Evolutionary conservation across 2,329 filamentous ascomycete species (phyloP), one percentile per base, ranked within the genome.

Genomic region (Gnomoniopsis smithogilvyi): DNA sequence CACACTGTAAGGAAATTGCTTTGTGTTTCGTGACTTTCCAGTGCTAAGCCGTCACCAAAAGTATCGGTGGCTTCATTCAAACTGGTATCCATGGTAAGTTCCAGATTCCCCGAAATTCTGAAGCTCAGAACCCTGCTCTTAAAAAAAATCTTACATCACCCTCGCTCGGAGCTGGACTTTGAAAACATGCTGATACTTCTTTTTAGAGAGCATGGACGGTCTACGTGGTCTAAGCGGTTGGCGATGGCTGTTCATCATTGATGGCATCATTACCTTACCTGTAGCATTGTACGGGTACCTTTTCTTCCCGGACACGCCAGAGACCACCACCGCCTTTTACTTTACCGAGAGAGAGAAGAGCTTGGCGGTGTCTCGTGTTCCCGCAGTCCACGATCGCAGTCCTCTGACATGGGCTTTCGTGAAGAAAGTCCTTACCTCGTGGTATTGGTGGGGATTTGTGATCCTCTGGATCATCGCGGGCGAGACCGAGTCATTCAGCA

Each of bases 401-500:
- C 79, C 80, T 0, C 67, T 85, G 14, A 79, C 73, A 26, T 68
- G 77, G 57, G 61, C 64, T 1, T 87, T 89, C 63, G 64, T 79
- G 24, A 83, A 78, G 62, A 78, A 77, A 48, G 79, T 87, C 17
- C 75, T 89, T 11, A 73, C 74, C 0, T 85, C 82, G 0, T 86
- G 82, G 80, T 81, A 86, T 65, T 88, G 82, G 78, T 89, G 85
- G 76, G 85, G 84, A 1, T 89, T 90, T 64, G 80, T 85, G 2
- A 67, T 83, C 4, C 80, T 90, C 0, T 90, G 87, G 86, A 81
- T 88, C 63, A 84, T 91, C 45, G 87, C 87, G 0, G 86, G 87
- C 33, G 86, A 90, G 67, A 87, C 85, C 0, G 88, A 92, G 68
- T 88, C 85, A 0, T 91, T 90, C 69, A 84, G 81, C 54, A 79